Evolutionary conservation across 768 basidiomycete genomes (phyloP).

Genomic region (Suillus ampliporus): DNA sequence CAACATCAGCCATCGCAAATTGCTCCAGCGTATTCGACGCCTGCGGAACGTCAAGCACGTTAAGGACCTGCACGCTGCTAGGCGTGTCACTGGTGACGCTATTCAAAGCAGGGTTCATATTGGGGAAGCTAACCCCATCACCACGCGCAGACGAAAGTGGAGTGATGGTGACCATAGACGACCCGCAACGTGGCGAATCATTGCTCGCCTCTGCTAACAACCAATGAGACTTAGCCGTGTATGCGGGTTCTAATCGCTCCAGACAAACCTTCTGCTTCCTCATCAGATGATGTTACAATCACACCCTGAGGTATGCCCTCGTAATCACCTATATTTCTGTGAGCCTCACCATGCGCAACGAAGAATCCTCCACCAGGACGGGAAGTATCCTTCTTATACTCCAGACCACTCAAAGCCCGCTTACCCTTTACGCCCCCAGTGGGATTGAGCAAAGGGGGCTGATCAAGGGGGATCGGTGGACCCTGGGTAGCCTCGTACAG

Average conservation of each 20-base stretch:
- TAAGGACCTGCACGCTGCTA: constrained; percentile 77
- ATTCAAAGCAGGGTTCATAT: constrained; percentile 83
- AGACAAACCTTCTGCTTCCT: constrained; percentile 56
- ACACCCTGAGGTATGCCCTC: constrained; percentile 61
- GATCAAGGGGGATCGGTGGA: constrained; percentile 55
- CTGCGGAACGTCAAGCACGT: constrained; percentile 68
- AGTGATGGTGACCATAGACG: constrained; percentile 63
- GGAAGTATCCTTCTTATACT: constrained; percentile 80
- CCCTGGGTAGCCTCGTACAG: constrained; percentile 94
- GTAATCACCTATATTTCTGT: constrained; percentile 44
- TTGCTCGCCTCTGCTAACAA: constrained; percentile 22
- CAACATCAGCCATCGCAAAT: constrained; percentile 68
- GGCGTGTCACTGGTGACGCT: constrained; percentile 38
- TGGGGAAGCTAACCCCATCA: constrained; percentile 45
- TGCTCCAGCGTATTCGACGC: constrained; percentile 62
- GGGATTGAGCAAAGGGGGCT: constrained; percentile 75
- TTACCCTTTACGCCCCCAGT: constrained; percentile 71
- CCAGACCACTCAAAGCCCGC: constrained; percentile 56
- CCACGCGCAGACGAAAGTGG: constrained; percentile 43
- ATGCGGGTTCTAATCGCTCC: constrained; percentile 21
- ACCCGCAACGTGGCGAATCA: constrained; percentile 22
- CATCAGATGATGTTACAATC: constrained; percentile 56
- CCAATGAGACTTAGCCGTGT: constrained; percentile 9
- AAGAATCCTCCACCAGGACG: constrained; percentile 90
- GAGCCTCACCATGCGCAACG: constrained; percentile 60